Percentiles rank a stretch among this genome's conserved stretches.
Conservation (phyloP, 345 rosid genomes). For the Balakata baccata region DNA sequence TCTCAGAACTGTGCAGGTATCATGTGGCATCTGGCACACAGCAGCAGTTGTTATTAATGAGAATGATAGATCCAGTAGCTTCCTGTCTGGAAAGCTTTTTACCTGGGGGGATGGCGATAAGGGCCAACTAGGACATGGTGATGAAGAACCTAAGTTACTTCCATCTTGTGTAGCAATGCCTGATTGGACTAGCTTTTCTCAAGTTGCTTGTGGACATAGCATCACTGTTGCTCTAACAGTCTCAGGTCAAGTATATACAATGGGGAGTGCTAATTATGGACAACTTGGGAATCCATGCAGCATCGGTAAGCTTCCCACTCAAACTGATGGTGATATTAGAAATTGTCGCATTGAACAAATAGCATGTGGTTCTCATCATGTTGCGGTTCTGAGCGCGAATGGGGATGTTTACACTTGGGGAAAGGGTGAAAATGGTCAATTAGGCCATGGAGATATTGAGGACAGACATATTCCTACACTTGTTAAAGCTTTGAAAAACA, state of each 20-base stretch:
- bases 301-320: conserved; percentile 52
- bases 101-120: conserved; percentile 92
- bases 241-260: conserved; percentile 67
- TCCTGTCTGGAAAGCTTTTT: conserved; percentile 46
- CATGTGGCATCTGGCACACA: conserved; percentile 96
- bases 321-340: conserved; percentile 52
- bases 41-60: conserved; percentile 52
- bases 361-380: conserved; percentile 76
- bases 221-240: conserved; percentile 68
- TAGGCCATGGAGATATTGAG: conserved; percentile 73
- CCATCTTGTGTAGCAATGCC: conserved; percentile 51
- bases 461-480: conserved; percentile 52
- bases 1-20: conserved; percentile 47
- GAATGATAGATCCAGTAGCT: conserved; percentile 20
- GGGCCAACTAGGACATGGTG: conserved; percentile 74
- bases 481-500: conserved; percentile 60
- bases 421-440: conserved; percentile 68
- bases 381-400: conserved; percentile 61
- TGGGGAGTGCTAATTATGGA: conserved; percentile 68
- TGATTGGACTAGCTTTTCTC: conserved; percentile 44
- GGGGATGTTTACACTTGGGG: conserved; percentile 83
- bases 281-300: conserved; percentile 64
- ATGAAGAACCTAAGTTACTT: conserved; percentile 50
- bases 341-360: conserved; percentile 56
- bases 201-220: conserved; percentile 64